These are phyloP conservation scores for Erodium texanum DNA, from an alignment of 441 rosid species.

Conservation along the genomic window DNA sequence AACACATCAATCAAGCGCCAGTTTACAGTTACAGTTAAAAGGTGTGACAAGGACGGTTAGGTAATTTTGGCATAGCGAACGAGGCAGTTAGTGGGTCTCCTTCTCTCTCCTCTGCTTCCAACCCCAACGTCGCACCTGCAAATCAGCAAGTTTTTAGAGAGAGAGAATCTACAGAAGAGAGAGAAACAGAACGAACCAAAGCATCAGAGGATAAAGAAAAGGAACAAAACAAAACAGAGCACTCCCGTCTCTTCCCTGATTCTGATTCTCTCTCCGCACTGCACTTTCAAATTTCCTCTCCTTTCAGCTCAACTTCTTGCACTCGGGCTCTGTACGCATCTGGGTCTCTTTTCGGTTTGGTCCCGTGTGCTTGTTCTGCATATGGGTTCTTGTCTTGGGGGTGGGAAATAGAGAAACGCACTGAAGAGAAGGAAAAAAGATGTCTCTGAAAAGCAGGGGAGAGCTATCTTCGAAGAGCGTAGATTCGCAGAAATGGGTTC, in stretches of 20 bases:
- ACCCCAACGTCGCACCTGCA: too few relatives aligned
- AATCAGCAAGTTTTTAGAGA: not conserved
- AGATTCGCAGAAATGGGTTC: conserved; percentile 59
- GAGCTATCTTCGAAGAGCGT: conserved; percentile 39
- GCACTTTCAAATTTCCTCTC: not conserved
- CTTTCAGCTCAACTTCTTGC: not conserved
- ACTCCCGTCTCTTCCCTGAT: not conserved
- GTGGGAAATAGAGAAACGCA: conserved; percentile 9
- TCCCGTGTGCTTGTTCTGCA: conserved; percentile 11
- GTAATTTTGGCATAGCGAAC: not conserved
- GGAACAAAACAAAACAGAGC: not conserved
- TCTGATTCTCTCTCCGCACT: not conserved
- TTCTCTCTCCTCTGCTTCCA: not conserved
- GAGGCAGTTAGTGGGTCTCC: not conserved
- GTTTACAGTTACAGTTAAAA: too few relatives aligned
- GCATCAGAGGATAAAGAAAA: not conserved
- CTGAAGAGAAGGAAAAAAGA: conserved; percentile 12
- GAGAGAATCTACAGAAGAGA: not conserved
- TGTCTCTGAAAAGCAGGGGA: conserved; percentile 50
- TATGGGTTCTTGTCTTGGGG: conserved; percentile 20
- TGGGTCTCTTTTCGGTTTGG: conserved; percentile 17
- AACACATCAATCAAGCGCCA: too few relatives aligned
- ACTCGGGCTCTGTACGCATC: conserved; percentile 16
- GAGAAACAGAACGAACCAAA: too few relatives aligned
- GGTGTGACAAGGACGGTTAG: not conserved